Evolutionary conservation across 306 rosid genomes (phyloP).

Genomic region (Acacia confusa): DNA sequence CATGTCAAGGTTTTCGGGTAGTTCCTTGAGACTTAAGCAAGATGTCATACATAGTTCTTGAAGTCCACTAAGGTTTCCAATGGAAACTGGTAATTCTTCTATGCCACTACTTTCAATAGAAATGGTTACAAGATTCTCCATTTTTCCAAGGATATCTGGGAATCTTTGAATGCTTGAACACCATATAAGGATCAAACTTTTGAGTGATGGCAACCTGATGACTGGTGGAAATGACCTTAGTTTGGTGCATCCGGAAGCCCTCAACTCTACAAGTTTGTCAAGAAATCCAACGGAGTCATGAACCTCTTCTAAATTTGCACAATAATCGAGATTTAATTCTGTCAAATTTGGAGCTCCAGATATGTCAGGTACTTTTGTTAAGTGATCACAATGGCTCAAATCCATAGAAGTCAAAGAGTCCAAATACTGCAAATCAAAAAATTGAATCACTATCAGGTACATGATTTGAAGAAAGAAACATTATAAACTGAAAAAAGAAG

Average conservation of each 20-base stretch:
- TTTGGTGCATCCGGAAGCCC: constrained; percentile 33
- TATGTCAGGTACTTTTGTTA: constrained; percentile 38
- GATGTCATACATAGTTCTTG: constrained; percentile 39
- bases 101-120: constrained; percentile 41
- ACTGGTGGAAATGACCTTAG: constrained; percentile 28
- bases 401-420: constrained; percentile 37
- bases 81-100: constrained; percentile 42
- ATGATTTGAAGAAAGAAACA: background rate
- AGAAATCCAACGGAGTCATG: constrained; percentile 30
- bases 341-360: constrained; percentile 38
- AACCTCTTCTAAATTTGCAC: constrained; percentile 24
- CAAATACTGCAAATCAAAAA: constrained; percentile 29
- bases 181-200: constrained; percentile 39
- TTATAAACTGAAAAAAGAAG: background rate
- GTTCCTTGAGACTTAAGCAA: constrained; percentile 45
- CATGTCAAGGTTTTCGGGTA: constrained; percentile 34
- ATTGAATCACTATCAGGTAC: background rate
- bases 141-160: constrained; percentile 40
- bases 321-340: constrained; percentile 29
- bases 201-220: constrained; percentile 36
- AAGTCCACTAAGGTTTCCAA: constrained; percentile 45
- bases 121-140: constrained; percentile 40
- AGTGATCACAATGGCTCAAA: constrained; percentile 30
- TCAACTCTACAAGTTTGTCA: constrained; percentile 19
- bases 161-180: constrained; percentile 41